phyloP scores from a whole-genome alignment of 768 basidiomycete genomes.

The Flagelloscypha sp. region DNA sequence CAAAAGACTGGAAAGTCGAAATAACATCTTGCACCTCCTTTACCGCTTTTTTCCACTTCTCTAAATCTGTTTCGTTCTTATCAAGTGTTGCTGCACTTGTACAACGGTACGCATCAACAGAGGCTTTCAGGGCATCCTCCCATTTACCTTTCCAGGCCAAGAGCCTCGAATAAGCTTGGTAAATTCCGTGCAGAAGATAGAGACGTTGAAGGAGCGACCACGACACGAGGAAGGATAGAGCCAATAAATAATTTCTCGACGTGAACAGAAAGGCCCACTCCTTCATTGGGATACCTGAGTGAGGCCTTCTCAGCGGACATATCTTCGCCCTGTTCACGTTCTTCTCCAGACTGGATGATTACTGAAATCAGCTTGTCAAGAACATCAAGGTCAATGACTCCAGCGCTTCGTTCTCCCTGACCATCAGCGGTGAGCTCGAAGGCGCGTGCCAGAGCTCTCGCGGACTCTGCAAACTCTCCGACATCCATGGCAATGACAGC shows the following conservation, averaged over 20 bases:
- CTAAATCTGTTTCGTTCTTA: slow-evolving; percentile 58
- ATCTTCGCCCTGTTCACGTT: slow-evolving; percentile 13
- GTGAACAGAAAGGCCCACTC: slow-evolving; percentile 54
- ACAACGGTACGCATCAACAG: slow-evolving; percentile 79
- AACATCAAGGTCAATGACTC: slow-evolving; percentile 76
- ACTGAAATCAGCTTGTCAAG: slow-evolving; percentile 84
- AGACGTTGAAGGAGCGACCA: slow-evolving; percentile 50
- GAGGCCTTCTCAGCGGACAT: slow-evolving; percentile 14
- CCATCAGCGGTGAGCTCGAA: slow-evolving; percentile 64
- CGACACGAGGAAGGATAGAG: slow-evolving; percentile 75
- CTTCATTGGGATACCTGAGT: slow-evolving; percentile 47
- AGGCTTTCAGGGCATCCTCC: slow-evolving; percentile 72
- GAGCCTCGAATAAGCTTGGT: slow-evolving; percentile 77
- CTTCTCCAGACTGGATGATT: slow-evolving; percentile 45
- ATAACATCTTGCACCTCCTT: slow-evolving; percentile 78
- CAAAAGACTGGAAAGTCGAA: slow-evolving; percentile 75
- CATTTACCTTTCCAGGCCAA: slow-evolving; percentile 65
- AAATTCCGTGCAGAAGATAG: too few relatives aligned
- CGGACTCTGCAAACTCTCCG: slow-evolving; percentile 84
- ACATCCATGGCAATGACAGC: slow-evolving; percentile 91
- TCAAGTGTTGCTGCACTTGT: slow-evolving; percentile 53
- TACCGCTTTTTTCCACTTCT: slow-evolving; percentile 68
- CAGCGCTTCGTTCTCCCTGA: slow-evolving; percentile 31
- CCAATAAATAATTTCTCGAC: slow-evolving; percentile 69
- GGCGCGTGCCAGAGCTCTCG: slow-evolving; percentile 72